Evolutionary conservation across 1,284 basidiomycete species (phyloP).

Genomic region (Xanthoconium separans): DNA sequence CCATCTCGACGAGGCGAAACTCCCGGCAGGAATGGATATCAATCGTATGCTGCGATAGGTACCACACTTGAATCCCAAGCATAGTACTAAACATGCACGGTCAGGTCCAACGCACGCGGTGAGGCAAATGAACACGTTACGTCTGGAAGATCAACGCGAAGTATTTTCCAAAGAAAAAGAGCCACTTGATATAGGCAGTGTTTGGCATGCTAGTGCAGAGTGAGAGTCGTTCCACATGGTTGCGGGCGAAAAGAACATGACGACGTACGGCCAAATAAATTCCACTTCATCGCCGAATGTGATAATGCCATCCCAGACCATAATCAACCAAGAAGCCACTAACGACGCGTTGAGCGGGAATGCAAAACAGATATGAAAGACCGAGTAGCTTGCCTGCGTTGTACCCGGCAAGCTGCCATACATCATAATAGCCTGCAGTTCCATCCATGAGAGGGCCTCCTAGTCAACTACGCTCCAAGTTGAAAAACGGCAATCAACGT

Average conservation of each 20-base stretch:
- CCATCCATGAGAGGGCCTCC: constrained; percentile 5
- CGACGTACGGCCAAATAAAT: constrained; percentile 20
- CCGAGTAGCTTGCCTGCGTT: constrained; percentile 9
- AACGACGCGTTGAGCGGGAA: not conserved
- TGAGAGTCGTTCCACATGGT: not conserved
- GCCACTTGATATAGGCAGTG: constrained; percentile 22
- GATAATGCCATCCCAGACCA: constrained; percentile 16
- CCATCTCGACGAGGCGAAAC: constrained; percentile 18
- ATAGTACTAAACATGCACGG: constrained; percentile 7
- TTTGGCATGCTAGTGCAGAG: constrained; percentile 12
- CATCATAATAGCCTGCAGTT: not conserved
- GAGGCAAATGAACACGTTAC: constrained; percentile 5
- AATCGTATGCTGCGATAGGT: not conserved
- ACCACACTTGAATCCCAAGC: constrained; percentile 10
- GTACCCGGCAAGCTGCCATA: constrained; percentile 11
- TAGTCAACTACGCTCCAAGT: too few relatives aligned
- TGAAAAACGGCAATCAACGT: too few relatives aligned
- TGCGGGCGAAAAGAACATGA: not conserved
- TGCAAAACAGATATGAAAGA: not conserved
- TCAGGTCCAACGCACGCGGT: not conserved
- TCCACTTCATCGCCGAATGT: constrained; percentile 12
- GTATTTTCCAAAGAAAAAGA: constrained; percentile 23
- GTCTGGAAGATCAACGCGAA: constrained; percentile 11
- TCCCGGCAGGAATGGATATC: constrained; percentile 7
- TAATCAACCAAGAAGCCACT: constrained; percentile 11